A percentile compares a stretch with the other conserved stretches of the same genome.
phyloP scores from a whole-genome alignment of 176 grass and related monocot genomes.

The Ananas comosus region DNA sequence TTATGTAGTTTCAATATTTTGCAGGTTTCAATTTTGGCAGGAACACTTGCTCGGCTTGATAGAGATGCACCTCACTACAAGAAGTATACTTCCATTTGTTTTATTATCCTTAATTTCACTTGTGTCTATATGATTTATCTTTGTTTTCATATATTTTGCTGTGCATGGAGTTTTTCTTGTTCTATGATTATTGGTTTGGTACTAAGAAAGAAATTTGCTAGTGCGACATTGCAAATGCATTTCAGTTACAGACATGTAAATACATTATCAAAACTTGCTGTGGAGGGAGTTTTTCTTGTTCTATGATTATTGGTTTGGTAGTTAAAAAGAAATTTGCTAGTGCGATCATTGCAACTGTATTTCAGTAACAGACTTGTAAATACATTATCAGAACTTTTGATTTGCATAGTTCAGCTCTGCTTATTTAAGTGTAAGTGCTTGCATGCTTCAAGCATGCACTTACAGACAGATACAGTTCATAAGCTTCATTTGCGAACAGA shows the following conservation, averaged over 20 bases:
- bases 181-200: not conserved
- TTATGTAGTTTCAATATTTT: slow-evolving; percentile 26
- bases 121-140: not conserved
- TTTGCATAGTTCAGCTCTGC: too few relatives aligned
- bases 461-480: too few relatives aligned
- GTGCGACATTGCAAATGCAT: not conserved
- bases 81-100: slow-evolving; percentile 40
- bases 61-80: slow-evolving; percentile 99
- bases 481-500: too few relatives aligned
- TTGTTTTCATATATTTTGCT: not conserved
- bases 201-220: not conserved
- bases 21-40: slow-evolving; percentile 99
- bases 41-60: slow-evolving; percentile 96
- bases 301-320: not conserved
- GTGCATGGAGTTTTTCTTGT: not conserved
- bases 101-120: not conserved
- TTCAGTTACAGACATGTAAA: not conserved
- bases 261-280: not conserved
- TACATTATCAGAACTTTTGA: not conserved
- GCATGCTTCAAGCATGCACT: too few relatives aligned
- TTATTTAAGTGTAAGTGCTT: too few relatives aligned
- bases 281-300: not conserved
- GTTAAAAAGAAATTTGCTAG: not conserved
- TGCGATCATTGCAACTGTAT: not conserved
- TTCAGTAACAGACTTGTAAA: not conserved